phyloP scores from a whole-genome alignment of 208 protist species.

The Zelonia costaricensis region DNA sequence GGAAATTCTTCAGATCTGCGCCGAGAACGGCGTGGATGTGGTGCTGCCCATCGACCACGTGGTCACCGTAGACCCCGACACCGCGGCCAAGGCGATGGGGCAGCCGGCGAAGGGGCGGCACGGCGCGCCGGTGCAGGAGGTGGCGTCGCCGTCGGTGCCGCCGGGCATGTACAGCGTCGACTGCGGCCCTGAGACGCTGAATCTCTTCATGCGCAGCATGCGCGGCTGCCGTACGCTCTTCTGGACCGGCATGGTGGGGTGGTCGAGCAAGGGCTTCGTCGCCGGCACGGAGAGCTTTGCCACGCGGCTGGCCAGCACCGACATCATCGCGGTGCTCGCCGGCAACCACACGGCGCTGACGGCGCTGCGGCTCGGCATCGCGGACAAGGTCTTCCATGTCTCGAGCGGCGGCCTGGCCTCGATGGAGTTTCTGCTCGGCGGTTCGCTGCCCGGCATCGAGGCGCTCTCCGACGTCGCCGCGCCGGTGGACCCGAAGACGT shows the following conservation, averaged over 20 bases:
- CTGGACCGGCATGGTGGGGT: conserved; percentile 96
- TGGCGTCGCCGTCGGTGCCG: conserved; percentile 47
- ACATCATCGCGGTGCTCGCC: conserved; percentile 63
- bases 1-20: conserved; percentile 91
- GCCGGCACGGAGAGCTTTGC: conserved; percentile 70
- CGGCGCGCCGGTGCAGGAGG: conserved; percentile 32
- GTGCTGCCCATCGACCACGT: conserved; percentile 97
- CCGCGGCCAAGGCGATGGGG: neutral
- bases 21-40: conserved; percentile 94
- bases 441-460: conserved; percentile 85
- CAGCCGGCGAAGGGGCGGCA: conserved; percentile 16
- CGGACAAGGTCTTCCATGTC: conserved; percentile 90
- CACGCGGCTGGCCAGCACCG: conserved; percentile 39
- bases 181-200: conserved; percentile 80
- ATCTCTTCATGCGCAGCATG: conserved; percentile 83
- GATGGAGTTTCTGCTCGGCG: conserved; percentile 97
- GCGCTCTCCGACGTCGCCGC: conserved; percentile 70
- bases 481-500: conserved; percentile 27
- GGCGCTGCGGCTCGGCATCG: conserved; percentile 40
- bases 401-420: conserved; percentile 98
- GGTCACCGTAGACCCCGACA: conserved; percentile 56
- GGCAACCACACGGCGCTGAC: conserved; percentile 50
- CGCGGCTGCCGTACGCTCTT: conserved; percentile 88
- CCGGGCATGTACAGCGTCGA: conserved; percentile 90
- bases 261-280: conserved; percentile 91